Evolutionary conservation across 2,329 filamentous ascomycete genomes (phyloP).

Genomic region (Monilinia fructigena): DNA sequence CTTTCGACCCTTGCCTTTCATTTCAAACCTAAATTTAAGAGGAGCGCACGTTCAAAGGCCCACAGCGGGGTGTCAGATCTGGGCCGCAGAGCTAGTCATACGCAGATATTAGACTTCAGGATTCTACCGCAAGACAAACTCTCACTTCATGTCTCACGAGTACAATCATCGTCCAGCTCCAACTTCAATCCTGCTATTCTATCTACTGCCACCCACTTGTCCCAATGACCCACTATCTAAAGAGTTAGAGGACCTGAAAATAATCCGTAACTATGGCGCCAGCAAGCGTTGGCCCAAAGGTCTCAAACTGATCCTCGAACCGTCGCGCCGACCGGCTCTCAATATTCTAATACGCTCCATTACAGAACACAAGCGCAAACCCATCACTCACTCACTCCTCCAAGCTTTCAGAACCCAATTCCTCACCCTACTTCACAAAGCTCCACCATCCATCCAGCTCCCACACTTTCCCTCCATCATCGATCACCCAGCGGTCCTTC

Average conservation of each 20-base stretch:
- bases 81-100: too few relatives aligned
- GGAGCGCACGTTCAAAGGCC: too few relatives aligned
- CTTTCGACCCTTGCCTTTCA: too few relatives aligned
- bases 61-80: too few relatives aligned
- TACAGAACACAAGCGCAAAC: slow-evolving; percentile 53
- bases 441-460: background rate
- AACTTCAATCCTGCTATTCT: too few relatives aligned
- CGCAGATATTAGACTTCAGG: too few relatives aligned
- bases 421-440: background rate
- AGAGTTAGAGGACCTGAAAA: background rate
- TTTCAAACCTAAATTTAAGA: too few relatives aligned
- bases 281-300: slow-evolving; percentile 32
- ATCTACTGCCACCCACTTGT: background rate
- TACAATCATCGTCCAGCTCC: too few relatives aligned
- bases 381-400: slow-evolving; percentile 46
- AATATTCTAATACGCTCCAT: slow-evolving; percentile 53
- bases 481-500: background rate
- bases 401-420: background rate
- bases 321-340: slow-evolving; percentile 51
- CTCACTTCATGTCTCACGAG: too few relatives aligned
- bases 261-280: slow-evolving; percentile 30
- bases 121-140: too few relatives aligned
- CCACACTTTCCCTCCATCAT: background rate
- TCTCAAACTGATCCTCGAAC: slow-evolving; percentile 50
- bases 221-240: background rate